These are phyloP conservation scores for Actinidia polygama DNA, from an alignment of 179 eudicot species.

Conservation along the genomic window DNA sequence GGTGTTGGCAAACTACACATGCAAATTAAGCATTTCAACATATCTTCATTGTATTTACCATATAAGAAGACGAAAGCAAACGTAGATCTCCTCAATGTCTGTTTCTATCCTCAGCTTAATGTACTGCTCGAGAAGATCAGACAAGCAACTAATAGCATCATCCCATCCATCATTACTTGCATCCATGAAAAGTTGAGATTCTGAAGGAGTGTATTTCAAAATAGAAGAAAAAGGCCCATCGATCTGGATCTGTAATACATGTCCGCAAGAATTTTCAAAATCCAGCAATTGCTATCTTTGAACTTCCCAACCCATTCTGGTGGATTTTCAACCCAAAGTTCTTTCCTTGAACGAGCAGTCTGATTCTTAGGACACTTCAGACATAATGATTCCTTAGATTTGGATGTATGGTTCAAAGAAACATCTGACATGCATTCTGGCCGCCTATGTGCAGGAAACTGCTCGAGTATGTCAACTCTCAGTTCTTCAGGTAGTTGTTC, in stretches of 20 bases:
- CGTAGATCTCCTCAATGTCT: slow-evolving; percentile 88
- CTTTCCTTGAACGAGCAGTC: slow-evolving; percentile 34
- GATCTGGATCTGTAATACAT: slow-evolving; percentile 57
- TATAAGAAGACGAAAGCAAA: slow-evolving; percentile 72
- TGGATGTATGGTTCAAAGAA: slow-evolving; percentile 21
- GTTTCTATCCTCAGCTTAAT: slow-evolving; percentile 59
- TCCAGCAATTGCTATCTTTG: slow-evolving; percentile 48
- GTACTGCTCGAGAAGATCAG: slow-evolving; percentile 84
- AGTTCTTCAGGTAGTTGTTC: slow-evolving; percentile 84
- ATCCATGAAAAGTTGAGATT: slow-evolving; percentile 30
- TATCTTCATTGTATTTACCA: slow-evolving; percentile 44
- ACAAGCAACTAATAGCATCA: slow-evolving; percentile 62
- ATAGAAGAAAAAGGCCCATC: slow-evolving; percentile 58
- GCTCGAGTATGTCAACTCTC: slow-evolving; percentile 66
- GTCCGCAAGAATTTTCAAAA: slow-evolving; percentile 58
- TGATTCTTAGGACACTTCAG: slow-evolving; percentile 20
- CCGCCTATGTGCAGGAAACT: slow-evolving; percentile 74
- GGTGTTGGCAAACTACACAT: neutral
- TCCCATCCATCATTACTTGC: slow-evolving; percentile 39
- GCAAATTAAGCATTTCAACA: neutral
- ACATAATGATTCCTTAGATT: slow-evolving; percentile 11
- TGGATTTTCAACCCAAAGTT: slow-evolving; percentile 81
- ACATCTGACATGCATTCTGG: slow-evolving; percentile 36
- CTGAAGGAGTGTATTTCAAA: slow-evolving; percentile 61
- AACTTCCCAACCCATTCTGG: slow-evolving; percentile 81